Evolutionary conservation across 805 yeast species (phyloP).

Genomic region (Starmerella lactis-condensi): DNA sequence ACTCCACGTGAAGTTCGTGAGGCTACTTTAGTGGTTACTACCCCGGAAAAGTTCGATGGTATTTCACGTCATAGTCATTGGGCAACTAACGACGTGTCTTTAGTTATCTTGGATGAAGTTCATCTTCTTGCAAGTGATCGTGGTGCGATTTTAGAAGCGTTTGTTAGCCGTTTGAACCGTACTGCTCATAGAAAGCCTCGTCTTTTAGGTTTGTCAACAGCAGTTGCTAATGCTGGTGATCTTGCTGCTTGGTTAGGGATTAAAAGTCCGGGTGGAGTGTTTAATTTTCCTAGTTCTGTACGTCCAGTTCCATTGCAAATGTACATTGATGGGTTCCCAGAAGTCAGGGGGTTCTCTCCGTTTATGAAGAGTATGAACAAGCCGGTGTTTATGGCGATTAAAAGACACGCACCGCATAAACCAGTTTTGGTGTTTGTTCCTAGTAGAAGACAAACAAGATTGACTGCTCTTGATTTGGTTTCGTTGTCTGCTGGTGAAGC

Average conservation of each 20-base stretch:
- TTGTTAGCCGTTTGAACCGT: conserved; percentile 72
- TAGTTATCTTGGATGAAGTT: conserved; percentile 72
- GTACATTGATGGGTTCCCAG: conserved; percentile 78
- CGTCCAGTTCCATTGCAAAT: conserved; percentile 73
- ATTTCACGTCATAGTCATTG: conserved; percentile 51
- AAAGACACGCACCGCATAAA: conserved; percentile 70
- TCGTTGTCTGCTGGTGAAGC: conserved; percentile 42
- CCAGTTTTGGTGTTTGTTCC: conserved; percentile 78
- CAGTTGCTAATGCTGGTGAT: conserved; percentile 70
- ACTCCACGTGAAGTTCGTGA: conserved; percentile 45
- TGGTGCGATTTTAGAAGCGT: conserved; percentile 74
- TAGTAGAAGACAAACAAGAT: conserved; percentile 62
- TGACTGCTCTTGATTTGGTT: conserved; percentile 61
- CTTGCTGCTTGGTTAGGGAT: conserved; percentile 76
- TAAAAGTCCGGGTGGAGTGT: conserved; percentile 35
- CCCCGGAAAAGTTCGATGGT: conserved; percentile 80
- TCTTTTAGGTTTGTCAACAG: conserved; percentile 63
- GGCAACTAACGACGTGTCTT: conserved; percentile 60
- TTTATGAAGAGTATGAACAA: conserved; percentile 75
- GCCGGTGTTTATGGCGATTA: conserved; percentile 83
- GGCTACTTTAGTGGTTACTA: conserved; percentile 62
- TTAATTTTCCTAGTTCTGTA: conserved; percentile 64
- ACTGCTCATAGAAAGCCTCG: conserved; percentile 46
- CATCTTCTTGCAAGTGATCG: conserved; percentile 70
- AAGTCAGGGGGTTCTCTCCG: conserved; percentile 51